Evolutionary conservation across 2,329 filamentous ascomycete species (phyloP), one percentile per base, ranked within the genome.

Genomic region (Myriosclerotinia duriaeana): DNA sequence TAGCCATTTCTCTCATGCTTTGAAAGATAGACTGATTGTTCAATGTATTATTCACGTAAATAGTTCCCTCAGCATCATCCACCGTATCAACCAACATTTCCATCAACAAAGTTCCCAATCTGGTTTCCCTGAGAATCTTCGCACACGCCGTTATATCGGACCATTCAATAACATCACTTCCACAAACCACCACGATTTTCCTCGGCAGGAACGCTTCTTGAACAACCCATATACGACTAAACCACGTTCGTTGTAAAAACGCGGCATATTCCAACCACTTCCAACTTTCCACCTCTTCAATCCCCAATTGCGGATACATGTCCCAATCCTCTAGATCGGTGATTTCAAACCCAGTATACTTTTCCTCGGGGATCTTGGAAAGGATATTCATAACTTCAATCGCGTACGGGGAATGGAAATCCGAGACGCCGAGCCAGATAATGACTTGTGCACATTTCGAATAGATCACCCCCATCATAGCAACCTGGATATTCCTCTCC

Each of bases 391-490:
- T 64, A 0, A 66, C 52, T 34, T 66, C 65, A 42, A 66, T 50
- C 1, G 65, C 65, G n/a, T 53, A 50, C 7, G 52, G 42, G 5
- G 65, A 63, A 42, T 46, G 50, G 3, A 66, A 64, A 48, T 66
- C 65, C 7, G 42, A 20, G 2, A 53, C 44, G 2, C 70, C 67
- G 1, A 69, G 64, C 68, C 66, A 71, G 14, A 66, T 56, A 17
- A 71, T 59, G 4, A 71, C 66, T 11, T 63, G 36, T 3, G n/a
- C 42, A 7, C 67, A 59, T n/a, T 42, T n/a, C 1, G 44, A 46
- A 22, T 71, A 69, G 11, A 71, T 68, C 4, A 52, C 30, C 5
- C 54, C 46, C 69, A 71, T 71, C n/a, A 67, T 53, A 3, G 44
- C 34, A 20, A 70, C 67, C 30, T 71, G 69, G 15, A 59, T 30